Evolutionary conservation across 345 rosid species (phyloP).

Genomic region (thale cress (Arabidopsis thaliana)): TAIR10.1 NC_003071.7:12447001-12447500

Average conservation of each 20-base stretch:
- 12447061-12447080: constrained; percentile 47
- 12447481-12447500: constrained; percentile 1
- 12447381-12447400: not conserved
- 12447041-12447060: constrained; percentile 52
- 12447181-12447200: no score
- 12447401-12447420: not conserved
- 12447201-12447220: no score
- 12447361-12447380: not conserved
- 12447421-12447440: not conserved
- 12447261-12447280: not conserved
- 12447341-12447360: no score
- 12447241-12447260: not conserved
- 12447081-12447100: constrained; percentile 50
- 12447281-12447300: constrained; percentile 28
- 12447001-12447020: not conserved
- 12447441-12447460: not conserved
- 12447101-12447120: constrained; percentile 49
- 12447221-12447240: no score
- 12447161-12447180: not conserved
- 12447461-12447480: not conserved
- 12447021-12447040: constrained; percentile 43
- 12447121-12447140: constrained; percentile 50
- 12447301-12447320: constrained; percentile 17
- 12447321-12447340: not conserved
- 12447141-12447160: constrained; percentile 36